phyloP scores from a whole-genome alignment of 306 rosid species.

The Herpetospermum pedunculosum region DNA sequence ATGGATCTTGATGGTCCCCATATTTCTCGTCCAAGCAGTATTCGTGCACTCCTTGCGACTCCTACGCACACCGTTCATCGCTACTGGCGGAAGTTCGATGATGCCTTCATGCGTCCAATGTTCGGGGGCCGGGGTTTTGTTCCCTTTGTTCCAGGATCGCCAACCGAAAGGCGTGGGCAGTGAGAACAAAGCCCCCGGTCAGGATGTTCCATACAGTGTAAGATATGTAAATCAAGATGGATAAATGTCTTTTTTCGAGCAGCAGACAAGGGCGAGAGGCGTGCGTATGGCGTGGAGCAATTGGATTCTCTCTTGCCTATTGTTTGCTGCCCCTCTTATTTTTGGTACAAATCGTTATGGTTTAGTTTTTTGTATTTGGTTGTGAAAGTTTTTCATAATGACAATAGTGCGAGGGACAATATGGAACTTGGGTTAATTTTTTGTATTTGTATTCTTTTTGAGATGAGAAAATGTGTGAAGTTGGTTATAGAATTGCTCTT shows the following conservation, averaged over 20 bases:
- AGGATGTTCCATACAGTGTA: background rate
- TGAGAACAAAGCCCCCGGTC: constrained; percentile 14
- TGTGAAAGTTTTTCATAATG: background rate
- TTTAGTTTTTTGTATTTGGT: background rate
- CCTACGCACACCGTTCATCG: constrained; percentile 80
- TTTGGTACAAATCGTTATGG: constrained; percentile 3
- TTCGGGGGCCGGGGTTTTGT: constrained; percentile 97
- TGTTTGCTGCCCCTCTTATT: background rate
- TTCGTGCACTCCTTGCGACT: constrained; percentile 57
- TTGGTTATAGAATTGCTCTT: background rate
- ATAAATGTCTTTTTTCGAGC: background rate
- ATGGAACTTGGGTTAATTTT: background rate
- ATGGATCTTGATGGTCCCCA: constrained; percentile 25
- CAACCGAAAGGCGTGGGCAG: constrained; percentile 37
- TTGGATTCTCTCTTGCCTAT: background rate
- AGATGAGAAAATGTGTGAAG: background rate
- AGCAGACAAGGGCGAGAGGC: background rate
- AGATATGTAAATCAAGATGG: constrained; percentile 12
- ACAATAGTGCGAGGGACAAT: background rate
- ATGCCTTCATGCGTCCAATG: constrained; percentile 84
- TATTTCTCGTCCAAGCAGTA: constrained; percentile 33
- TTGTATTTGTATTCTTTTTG: background rate
- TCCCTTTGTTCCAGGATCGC: constrained; percentile 52
- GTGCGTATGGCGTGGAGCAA: background rate
- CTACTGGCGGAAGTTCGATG: constrained; percentile 81